Conservation (phyloP, 176 grass and related monocot species). For the Carex kokanica region DNA sequence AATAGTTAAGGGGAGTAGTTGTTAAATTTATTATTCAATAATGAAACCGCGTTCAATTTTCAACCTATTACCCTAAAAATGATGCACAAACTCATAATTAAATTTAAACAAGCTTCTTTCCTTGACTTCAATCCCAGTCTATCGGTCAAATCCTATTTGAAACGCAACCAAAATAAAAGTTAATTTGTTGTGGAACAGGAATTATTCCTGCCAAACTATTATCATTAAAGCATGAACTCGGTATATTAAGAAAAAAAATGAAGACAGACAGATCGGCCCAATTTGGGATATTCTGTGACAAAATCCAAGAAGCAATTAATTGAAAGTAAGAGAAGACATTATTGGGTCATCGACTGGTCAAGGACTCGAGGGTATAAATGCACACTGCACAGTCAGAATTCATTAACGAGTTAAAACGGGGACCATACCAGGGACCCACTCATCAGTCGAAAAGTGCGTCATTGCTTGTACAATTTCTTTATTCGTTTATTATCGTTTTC, state of each 20-base stretch:
- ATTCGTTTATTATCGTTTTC: background rate
- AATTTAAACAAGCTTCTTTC: background rate
- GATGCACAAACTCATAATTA: background rate
- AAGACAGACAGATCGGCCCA: background rate
- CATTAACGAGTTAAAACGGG: background rate
- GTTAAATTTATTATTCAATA: background rate
- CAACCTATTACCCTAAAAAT: background rate
- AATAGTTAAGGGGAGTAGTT: too few relatives aligned
- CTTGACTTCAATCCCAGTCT: background rate
- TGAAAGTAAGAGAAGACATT: background rate
- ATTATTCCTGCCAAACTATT: too few relatives aligned
- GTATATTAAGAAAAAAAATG: background rate
- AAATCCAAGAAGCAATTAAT: background rate
- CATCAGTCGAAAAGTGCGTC: background rate
- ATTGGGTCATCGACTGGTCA: background rate
- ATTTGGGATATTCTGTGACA: background rate
- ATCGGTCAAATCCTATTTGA: background rate
- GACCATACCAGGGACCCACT: background rate
- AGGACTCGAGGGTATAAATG: background rate
- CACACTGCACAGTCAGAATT: conserved; percentile 1
- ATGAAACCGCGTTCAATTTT: background rate
- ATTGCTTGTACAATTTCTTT: background rate
- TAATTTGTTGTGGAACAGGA: background rate
- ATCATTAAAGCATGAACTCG: background rate
- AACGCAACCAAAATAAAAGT: background rate